Evolutionary conservation across 108 stramenopile genomes (phyloP), one percentile per base, ranked within the genome.

Genomic region (Fistulifera solaris): DNA sequence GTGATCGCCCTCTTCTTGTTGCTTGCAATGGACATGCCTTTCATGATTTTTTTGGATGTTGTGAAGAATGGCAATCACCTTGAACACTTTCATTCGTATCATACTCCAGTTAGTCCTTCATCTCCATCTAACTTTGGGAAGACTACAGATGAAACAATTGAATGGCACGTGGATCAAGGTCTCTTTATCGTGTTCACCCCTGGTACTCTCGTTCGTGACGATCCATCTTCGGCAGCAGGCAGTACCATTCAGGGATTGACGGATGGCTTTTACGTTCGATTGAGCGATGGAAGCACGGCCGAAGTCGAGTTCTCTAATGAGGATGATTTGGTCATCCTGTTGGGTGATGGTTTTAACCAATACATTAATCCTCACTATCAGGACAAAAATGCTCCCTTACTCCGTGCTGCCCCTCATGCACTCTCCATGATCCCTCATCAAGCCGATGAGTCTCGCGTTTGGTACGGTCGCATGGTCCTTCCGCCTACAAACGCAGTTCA

Each of bases 401-500:
- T 91, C 1, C 76, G 77, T 27, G 84, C 84, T 16, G 56, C 76
- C 28, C 90, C 90, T 24, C 86, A 87, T 61, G 77, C 79, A 10
- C 16, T 79, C 18, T 2, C 26, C 25, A 63, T 77, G 66, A 58
- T 71, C 38, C 23, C 42, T 14, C 49, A 60, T 15, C 21, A 52
- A 27, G 4, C 25, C 17, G 42, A 54, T 41, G 50, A 47, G 1
- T 53, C 67, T 43, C 81, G 90, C 14, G 70, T 83, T 19, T 92
- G 90, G 90, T 87, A 83, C 56, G 90, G 90, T 1, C 76, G 83
- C 28, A 92, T 92, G 90, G 78, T 83, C 26, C 61, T 92, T 13
- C 75, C 90, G 14, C 90, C 90, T n/a, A 45, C 61, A 5, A 57
- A 66, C 56, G 90, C 86, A 0, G 41, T 75, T 17, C 52, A 75